A percentile compares a stretch with the other conserved stretches of the same genome.
Conservation (phyloP, 208 protist species). For the Leishmania tropica region DNA sequence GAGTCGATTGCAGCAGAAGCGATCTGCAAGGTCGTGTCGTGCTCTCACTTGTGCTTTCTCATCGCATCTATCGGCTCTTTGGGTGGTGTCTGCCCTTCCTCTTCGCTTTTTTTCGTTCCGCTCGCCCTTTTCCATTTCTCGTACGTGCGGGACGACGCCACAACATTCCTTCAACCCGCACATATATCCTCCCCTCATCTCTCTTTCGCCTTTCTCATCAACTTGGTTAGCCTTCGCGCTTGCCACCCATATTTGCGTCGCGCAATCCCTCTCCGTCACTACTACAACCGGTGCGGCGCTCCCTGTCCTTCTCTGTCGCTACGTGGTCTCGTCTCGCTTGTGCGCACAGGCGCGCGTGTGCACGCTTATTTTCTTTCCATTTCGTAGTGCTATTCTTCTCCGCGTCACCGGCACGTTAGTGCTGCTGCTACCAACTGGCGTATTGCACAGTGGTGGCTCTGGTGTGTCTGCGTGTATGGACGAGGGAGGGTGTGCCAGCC, state of each 20-base stretch:
- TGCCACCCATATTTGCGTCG: too few relatives aligned
- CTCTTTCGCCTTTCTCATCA: neutral
- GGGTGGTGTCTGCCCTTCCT: neutral
- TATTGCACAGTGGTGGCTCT: neutral
- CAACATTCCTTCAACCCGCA: neutral
- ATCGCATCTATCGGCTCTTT: neutral
- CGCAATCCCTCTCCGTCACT: too few relatives aligned
- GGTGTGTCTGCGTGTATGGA: too few relatives aligned
- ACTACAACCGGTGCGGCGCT: neutral
- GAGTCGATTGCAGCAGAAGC: too few relatives aligned
- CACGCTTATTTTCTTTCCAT: too few relatives aligned
- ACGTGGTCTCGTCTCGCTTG: neutral
- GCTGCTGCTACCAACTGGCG: neutral
- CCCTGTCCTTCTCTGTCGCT: neutral
- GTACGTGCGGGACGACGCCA: neutral
- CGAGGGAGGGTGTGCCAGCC: neutral
- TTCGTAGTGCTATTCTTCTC: neutral
- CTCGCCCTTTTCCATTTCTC: neutral
- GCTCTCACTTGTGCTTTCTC: neutral
- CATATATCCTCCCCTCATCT: neutral
- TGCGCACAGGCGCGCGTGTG: neutral
- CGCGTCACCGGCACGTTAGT: neutral
- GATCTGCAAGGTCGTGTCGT: too few relatives aligned
- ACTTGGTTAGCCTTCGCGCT: neutral
- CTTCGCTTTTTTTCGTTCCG: neutral